Evolutionary conservation across 176 grass and related monocot species (phyloP), one percentile per base, ranked within the genome.

Genomic region (Lolium rigidum): DNA sequence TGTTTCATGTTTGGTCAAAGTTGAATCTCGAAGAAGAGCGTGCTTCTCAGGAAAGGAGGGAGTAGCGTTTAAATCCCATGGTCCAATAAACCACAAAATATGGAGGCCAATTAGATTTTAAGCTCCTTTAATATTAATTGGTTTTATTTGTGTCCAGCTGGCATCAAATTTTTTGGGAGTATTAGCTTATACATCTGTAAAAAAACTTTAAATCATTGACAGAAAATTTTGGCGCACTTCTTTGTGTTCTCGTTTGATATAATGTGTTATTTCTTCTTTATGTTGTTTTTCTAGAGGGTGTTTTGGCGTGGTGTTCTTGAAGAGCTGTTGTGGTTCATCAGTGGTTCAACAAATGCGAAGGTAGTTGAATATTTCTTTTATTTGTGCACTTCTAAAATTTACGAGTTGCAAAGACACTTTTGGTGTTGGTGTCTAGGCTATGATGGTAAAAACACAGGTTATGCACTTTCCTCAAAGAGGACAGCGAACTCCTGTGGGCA

Each of bases 321-420:
- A 92, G 95, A 94, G 84, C 92, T 97, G 39, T 65, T 97, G 37
- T 97, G 95, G 95, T 97, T 97, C 82, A 94, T 97, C 74, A 93
- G 92, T 87, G 95, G 95, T 35, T 97, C 92, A 52, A 97, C 95
- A 50, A 94, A 89, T 92, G 92, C 92, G 44, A 94, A 97, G 95
- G 95, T 94, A 75, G 22, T 78, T 79, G 10, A 83, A 31, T 44
- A 44, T 71, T 44, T 85, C 52, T 83, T n/a, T 74, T 68, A 43
- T 55, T 5, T 41, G n/a, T 50, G 16, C 24, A 56, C 5, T 85
- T 9, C 25, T 75, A 10, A 61, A 79, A 22, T 55, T 38, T 47
- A 43, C 12, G 16, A 41, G 31, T 17, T 16, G 68, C 70, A n/a
- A 25, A 24, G 31, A n/a, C 0, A 35, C 0, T 41, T 55, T 43